Conservation (phyloP, 768 basidiomycete species). For the Mycena pura region DNA sequence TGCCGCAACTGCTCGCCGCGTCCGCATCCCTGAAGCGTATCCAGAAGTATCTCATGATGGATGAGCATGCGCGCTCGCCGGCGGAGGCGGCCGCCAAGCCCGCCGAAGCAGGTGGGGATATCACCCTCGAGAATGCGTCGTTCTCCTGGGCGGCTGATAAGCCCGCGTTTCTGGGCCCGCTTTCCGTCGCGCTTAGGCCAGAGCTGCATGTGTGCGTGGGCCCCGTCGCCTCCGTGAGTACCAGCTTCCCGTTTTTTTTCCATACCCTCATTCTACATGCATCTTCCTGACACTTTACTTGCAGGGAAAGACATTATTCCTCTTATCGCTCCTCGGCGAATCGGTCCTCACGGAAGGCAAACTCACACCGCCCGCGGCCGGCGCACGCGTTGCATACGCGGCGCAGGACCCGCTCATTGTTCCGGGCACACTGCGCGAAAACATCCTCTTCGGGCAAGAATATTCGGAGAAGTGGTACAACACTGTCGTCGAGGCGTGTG, state of each 20-base stretch:
- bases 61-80: not conserved
- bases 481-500: conserved; percentile 17
- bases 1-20: conserved; percentile 11
- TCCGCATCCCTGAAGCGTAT: conserved; percentile 4
- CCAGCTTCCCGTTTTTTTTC: not conserved
- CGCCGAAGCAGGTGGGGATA: not conserved
- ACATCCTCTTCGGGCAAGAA: conserved; percentile 14
- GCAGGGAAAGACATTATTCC: conserved; percentile 11
- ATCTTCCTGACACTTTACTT: not conserved
- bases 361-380: not conserved
- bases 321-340: conserved; percentile 8
- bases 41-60: conserved; percentile 6
- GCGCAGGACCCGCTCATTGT: conserved; percentile 17
- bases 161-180: conserved; percentile 5
- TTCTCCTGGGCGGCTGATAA: conserved; percentile 17
- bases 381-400: not conserved
- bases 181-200: not conserved
- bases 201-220: conserved; percentile 4
- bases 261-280: not conserved
- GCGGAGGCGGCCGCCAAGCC: not conserved
- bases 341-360: not conserved
- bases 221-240: conserved; percentile 12
- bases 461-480: conserved; percentile 17
- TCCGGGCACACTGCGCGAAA: conserved; percentile 14
- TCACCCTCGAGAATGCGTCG: not conserved